Conservation (phyloP, 495 filamentous ascomycete genomes). For the Lasiosphaeria miniovina region DNA sequence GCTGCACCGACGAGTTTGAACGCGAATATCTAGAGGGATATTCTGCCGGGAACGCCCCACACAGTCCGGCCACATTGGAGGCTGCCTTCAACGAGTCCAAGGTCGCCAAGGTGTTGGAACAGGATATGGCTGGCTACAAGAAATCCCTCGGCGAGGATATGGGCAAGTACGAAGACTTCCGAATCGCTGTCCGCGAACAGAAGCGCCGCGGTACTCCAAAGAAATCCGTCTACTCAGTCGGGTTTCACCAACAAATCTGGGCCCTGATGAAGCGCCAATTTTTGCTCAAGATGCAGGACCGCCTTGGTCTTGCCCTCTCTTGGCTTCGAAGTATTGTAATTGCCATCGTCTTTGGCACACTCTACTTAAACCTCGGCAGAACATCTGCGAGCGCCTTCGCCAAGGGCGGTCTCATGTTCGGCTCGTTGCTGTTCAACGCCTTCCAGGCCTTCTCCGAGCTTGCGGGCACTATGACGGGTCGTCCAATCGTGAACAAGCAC, state of each 20-base stretch:
- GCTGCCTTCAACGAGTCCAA: conserved; percentile 66
- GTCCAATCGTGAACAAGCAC: conserved; percentile 75
- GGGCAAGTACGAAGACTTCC: conserved; percentile 69
- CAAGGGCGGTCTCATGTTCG: conserved; percentile 73
- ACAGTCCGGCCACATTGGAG: conserved; percentile 59
- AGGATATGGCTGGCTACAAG: conserved; percentile 69
- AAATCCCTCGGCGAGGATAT: conserved; percentile 56
- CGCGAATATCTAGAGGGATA: conserved; percentile 68
- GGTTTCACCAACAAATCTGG: conserved; percentile 77
- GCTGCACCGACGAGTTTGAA: conserved; percentile 79
- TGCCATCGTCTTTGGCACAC: conserved; percentile 73
- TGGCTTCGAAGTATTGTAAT: conserved; percentile 75
- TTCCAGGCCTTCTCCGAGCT: conserved; percentile 77
- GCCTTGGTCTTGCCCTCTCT: conserved; percentile 67
- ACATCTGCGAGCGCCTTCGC: conserved; percentile 72
- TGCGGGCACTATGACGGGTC: conserved; percentile 66
- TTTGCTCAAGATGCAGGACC: conserved; percentile 80
- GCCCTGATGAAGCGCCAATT: conserved; percentile 80
- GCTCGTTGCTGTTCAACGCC: conserved; percentile 72
- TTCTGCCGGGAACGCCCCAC: conserved; percentile 60
- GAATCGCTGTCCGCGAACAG: conserved; percentile 68
- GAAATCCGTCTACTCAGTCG: conserved; percentile 75
- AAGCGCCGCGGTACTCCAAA: conserved; percentile 67
- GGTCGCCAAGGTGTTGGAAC: conserved; percentile 51
- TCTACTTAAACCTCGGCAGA: conserved; percentile 66